Percentiles rank a stretch among this genome's conserved stretches.
These are phyloP conservation scores for Fomitopsis pinicola DNA, from an alignment of 1,284 basidiomycete genomes.

Conservation along the genomic window DNA sequence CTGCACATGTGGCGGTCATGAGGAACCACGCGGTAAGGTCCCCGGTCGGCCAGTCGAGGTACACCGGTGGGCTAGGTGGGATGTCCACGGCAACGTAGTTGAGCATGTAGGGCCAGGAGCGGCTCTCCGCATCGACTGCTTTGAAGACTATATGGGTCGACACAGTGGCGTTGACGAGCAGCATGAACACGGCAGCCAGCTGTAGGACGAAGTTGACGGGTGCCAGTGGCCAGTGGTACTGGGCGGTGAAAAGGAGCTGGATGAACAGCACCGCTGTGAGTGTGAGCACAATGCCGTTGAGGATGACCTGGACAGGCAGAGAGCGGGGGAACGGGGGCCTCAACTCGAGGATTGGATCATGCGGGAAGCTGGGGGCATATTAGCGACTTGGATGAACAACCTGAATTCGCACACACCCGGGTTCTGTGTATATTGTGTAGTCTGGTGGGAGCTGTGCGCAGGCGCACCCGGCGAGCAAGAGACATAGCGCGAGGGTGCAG, in stretches of 20 bases:
- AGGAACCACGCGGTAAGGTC: conserved; percentile 82
- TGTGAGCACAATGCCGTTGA: conserved; percentile 85
- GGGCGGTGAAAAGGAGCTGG: conserved; percentile 93
- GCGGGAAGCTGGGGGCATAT: conserved; percentile 20
- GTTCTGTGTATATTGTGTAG: background rate
- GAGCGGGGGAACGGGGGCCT: conserved; percentile 81
- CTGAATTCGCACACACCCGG: background rate
- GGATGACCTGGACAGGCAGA: conserved; percentile 87
- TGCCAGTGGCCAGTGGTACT: conserved; percentile 94
- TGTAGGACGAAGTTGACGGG: conserved; percentile 91
- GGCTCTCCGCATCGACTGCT: conserved; percentile 57
- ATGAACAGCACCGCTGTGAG: conserved; percentile 84
- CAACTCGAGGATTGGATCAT: conserved; percentile 73
- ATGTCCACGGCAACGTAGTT: conserved; percentile 86
- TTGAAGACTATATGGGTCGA: conserved; percentile 73
- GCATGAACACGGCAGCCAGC: conserved; percentile 74
- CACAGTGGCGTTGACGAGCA: conserved; percentile 73
- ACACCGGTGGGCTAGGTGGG: conserved; percentile 46
- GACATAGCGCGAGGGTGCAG: background rate
- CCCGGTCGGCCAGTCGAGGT: conserved; percentile 55
- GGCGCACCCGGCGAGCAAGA: background rate
- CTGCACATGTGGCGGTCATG: conserved; percentile 84
- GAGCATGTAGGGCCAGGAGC: conserved; percentile 92
- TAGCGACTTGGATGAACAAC: background rate
- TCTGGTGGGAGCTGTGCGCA: background rate